Conservation (phyloP, 345 rosid genomes). For the Melastoma malabathricum region DNA sequence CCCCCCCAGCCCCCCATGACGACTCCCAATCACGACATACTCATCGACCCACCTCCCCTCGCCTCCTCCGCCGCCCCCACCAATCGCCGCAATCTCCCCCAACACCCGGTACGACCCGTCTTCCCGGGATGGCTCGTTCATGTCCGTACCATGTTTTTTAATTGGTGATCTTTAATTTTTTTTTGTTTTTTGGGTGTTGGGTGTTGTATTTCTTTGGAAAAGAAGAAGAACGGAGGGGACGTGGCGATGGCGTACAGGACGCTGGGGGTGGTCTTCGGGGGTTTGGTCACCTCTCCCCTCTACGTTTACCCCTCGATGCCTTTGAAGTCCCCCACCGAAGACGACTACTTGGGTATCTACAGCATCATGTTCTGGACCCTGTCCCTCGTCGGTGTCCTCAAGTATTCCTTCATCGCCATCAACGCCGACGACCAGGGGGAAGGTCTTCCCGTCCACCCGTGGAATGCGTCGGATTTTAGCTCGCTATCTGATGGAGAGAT, state of each 20-base stretch:
- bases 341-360: slow-evolving; percentile 49
- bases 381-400: slow-evolving; percentile 44
- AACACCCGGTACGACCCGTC: too few species aligned
- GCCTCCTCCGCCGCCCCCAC: too few species aligned
- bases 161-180: too few species aligned
- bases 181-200: too few species aligned
- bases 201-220: neutral
- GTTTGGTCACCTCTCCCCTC: slow-evolving; percentile 57
- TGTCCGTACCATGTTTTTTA: too few species aligned
- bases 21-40: too few species aligned
- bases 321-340: slow-evolving; percentile 41
- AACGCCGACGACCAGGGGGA: slow-evolving; percentile 64
- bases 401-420: slow-evolving; percentile 38
- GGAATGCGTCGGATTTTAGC: too few species aligned
- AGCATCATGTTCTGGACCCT: slow-evolving; percentile 67
- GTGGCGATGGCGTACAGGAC: slow-evolving; percentile 41
- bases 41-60: too few species aligned
- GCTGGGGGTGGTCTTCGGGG: slow-evolving; percentile 61
- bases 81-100: too few species aligned
- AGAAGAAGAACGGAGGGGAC: slow-evolving; percentile 14
- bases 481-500: too few species aligned
- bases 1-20: too few species aligned
- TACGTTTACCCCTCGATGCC: slow-evolving; percentile 62
- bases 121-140: too few species aligned
- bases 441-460: slow-evolving; percentile 27